phyloP scores from a whole-genome alignment of 2,329 filamentous ascomycete genomes.

The Fonsecaea multimorphosa region DNA sequence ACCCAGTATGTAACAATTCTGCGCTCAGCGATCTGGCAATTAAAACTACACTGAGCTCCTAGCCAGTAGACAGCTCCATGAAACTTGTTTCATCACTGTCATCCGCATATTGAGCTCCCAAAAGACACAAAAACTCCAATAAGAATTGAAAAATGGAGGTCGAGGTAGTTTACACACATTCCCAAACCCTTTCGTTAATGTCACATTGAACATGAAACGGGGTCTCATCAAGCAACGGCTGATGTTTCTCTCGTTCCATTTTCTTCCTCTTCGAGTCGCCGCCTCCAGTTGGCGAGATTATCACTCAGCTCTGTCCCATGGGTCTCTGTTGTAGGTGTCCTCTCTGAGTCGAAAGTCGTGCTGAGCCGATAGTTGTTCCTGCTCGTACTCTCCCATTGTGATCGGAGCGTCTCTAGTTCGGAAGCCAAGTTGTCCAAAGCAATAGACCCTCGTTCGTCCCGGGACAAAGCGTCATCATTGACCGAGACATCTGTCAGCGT shows the following conservation, averaged over 20 bases:
- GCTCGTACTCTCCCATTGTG: slow-evolving; percentile 94
- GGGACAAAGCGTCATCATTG: slow-evolving; percentile 51
- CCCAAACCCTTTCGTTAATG: slow-evolving; percentile 16
- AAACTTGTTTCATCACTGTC: slow-evolving; percentile 25
- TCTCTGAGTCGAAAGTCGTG: slow-evolving; percentile 86
- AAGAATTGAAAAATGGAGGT: slow-evolving; percentile 8
- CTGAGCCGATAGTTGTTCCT: slow-evolving; percentile 93
- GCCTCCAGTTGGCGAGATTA: slow-evolving; percentile 79
- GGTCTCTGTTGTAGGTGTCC: slow-evolving; percentile 55
- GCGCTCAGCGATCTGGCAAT: slow-evolving; percentile 4
- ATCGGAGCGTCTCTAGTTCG: slow-evolving; percentile 87
- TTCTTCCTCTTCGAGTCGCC: slow-evolving; percentile 71
- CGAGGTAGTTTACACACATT: slow-evolving; percentile 20
- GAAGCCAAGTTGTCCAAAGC: slow-evolving; percentile 89
- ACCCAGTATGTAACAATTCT: background rate
- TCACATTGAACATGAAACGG: background rate
- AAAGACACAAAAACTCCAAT: slow-evolving; percentile 14
- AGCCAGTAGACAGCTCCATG: slow-evolving; percentile 28
- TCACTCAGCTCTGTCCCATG: slow-evolving; percentile 62
- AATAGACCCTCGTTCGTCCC: slow-evolving; percentile 65
- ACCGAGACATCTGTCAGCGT: slow-evolving; percentile 47
- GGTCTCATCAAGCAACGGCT: slow-evolving; percentile 23
- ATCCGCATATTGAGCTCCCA: slow-evolving; percentile 18
- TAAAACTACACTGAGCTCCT: slow-evolving; percentile 22
- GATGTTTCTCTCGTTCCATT: slow-evolving; percentile 23